These are phyloP conservation scores for Fusarium coffeatum DNA, from an alignment of 2,329 filamentous ascomycete genomes.

Conservation along the genomic window DNA sequence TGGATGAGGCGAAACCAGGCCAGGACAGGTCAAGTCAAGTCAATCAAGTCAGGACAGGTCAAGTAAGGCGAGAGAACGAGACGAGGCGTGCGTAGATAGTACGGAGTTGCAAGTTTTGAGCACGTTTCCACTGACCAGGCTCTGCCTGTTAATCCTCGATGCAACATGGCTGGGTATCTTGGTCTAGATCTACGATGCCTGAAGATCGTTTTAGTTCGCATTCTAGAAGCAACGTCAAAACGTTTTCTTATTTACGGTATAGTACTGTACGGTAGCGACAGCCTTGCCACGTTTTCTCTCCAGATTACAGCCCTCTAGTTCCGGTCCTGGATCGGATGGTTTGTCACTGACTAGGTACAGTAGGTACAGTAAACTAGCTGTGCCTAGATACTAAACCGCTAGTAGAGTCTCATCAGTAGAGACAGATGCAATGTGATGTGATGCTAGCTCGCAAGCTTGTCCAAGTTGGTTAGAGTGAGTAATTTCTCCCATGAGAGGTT, in stretches of 20 bases:
- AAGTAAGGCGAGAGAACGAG: neutral
- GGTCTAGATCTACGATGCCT: constrained; percentile 27
- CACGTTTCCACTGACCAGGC: constrained; percentile 10
- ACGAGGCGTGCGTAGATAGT: neutral
- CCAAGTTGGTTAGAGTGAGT: constrained; percentile 2
- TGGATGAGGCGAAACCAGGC: constrained; percentile 5
- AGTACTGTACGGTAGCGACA: neutral
- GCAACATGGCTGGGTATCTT: constrained; percentile 1
- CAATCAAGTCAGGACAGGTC: neutral
- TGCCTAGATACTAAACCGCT: neutral
- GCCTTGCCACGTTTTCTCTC: constrained; percentile 7
- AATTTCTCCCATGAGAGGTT: neutral
- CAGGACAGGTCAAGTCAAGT: neutral
- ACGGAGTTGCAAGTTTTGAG: neutral
- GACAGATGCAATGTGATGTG: neutral
- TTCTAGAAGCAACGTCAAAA: constrained; percentile 19
- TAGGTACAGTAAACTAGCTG: neutral
- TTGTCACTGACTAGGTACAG: neutral
- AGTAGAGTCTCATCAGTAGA: neutral
- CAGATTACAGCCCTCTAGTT: neutral
- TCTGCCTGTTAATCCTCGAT: neutral
- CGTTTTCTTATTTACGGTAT: neutral
- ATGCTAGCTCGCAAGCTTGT: constrained; percentile 15
- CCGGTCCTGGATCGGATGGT: neutral
- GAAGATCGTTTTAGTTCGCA: constrained; percentile 17